Percentiles rank a stretch among this genome's conserved stretches.
Evolutionary conservation across 108 stramenopile species (phyloP).

Genomic region (Skeletonema menzelii): DNA sequence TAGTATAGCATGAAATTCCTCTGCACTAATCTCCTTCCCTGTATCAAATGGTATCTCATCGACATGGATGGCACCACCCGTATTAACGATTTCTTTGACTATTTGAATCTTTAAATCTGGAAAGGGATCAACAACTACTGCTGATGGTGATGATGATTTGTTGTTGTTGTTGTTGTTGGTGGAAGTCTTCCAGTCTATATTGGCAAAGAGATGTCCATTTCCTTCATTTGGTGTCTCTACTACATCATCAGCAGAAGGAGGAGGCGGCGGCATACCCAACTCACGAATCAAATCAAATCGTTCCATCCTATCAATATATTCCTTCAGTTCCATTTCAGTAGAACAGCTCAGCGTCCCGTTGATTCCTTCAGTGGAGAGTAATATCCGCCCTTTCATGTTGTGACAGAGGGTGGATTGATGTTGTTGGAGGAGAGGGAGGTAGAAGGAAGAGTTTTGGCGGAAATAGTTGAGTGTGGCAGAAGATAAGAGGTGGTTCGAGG

Average conservation of each 20-base stretch:
- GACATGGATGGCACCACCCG: conserved; percentile 58
- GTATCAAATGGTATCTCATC: conserved; percentile 49
- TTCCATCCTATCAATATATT: conserved; percentile 51
- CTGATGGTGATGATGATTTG: not conserved
- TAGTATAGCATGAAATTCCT: conserved; percentile 69
- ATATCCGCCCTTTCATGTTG: conserved; percentile 58
- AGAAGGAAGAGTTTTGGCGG: conserved; percentile 17
- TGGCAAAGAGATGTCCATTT: conserved; percentile 40
- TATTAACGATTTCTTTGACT: conserved; percentile 83
- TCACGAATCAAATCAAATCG: conserved; percentile 55
- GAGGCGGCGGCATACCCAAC: conserved; percentile 16
- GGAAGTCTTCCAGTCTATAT: conserved; percentile 79
- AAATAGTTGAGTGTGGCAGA: conserved; percentile 12
- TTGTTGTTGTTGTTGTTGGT: conserved; percentile 17
- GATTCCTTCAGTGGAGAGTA: conserved; percentile 68
- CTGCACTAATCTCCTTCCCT: conserved; percentile 69
- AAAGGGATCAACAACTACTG: conserved; percentile 53
- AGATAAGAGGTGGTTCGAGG: not conserved
- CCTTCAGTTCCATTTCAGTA: conserved; percentile 13
- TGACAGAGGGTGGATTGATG: conserved; percentile 45
- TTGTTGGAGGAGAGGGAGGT: conserved; percentile 26
- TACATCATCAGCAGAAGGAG: not conserved
- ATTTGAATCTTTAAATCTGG: conserved; percentile 80
- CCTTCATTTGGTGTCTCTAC: conserved; percentile 3
- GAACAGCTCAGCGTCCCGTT: conserved; percentile 77